Evolutionary conservation across 2,329 filamentous ascomycete species (phyloP), one percentile per base, ranked within the genome.

Genomic region (Fusarium pseudonygamai): DNA sequence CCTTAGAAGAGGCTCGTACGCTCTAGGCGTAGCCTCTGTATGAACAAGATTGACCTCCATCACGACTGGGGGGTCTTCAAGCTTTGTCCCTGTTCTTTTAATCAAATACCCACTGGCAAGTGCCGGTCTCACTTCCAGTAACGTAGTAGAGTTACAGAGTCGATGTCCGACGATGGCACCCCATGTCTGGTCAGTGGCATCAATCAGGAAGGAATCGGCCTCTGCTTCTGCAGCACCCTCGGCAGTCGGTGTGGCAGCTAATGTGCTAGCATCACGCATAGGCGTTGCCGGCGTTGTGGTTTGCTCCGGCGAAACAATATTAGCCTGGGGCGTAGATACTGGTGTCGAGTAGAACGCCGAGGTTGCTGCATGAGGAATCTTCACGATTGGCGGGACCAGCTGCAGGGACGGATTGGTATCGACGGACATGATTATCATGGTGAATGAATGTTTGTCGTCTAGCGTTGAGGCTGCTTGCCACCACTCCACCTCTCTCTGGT

Each of bases 101-200:
- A 93, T 85, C 7, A 93, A 84, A 77, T 92, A 93, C 9, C 90
- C 91, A 75, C 89, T 91, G 37, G 89, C 85, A 3, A 92, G 85
- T 1, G 90, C 85, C 2, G 88, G 88, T 55, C 85, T 87, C 42
- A 88, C 80, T 47, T 91, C 88, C 10, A 87, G 82, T 22, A 88
- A 82, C 7, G 87, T 87, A 15, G 85, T 82, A 1, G 90, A 88
- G 77, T 89, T 91, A 79, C 88, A 90, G 22, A 92, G 84, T 20
- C 90, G 86, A 78, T 94, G 92, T 2, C 89, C 87, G 46, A 93
- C 86, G 22, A 96, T 85, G 10, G 93, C 88, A 26, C 91, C 93
- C 91, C 92, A 96, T 1, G 89, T 92, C 71, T 93, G 92, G 76
- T 96, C 93, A 2, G 90, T 91, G 5, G 89, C 82, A 77, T 96